phyloP scores from a whole-genome alignment of 2,329 filamentous ascomycete species.

The Teratosphaeria destructans region DNA sequence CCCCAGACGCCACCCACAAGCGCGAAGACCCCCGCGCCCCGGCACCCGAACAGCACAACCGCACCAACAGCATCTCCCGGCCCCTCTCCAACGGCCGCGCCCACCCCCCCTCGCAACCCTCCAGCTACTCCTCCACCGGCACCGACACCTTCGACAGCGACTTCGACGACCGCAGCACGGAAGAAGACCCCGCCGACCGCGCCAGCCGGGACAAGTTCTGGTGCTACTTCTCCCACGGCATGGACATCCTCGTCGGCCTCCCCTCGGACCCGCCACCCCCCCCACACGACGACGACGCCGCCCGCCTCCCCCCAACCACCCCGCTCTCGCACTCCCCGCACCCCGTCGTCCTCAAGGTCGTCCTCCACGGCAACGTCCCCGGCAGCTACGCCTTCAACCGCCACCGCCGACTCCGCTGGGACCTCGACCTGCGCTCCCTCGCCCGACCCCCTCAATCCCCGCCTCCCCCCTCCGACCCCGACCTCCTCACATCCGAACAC shows the following conservation, averaged over 20 bases:
- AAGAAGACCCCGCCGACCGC: constrained; percentile 51
- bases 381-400: constrained; percentile 96
- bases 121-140: constrained; percentile 29
- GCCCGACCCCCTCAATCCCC: not conserved
- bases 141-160: constrained; percentile 36
- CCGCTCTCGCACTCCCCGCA: constrained; percentile 30
- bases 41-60: constrained; percentile 8
- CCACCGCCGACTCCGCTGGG: constrained; percentile 82
- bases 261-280: constrained; percentile 37
- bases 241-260: constrained; percentile 83
- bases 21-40: constrained; percentile 29
- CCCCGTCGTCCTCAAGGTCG: constrained; percentile 79
- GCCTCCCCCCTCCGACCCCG: not conserved
- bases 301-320: not conserved
- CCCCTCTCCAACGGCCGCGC: constrained; percentile 15
- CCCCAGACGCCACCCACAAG: constrained; percentile 80
- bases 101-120: constrained; percentile 22
- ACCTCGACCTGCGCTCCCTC: constrained; percentile 31
- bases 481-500: constrained; percentile 61
- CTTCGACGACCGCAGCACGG: constrained; percentile 40
- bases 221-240: constrained; percentile 93
- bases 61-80: constrained; percentile 16
- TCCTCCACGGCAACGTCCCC: constrained; percentile 88
- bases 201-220: constrained; percentile 59
- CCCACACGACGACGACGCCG: constrained; percentile 1